Base-by-base conservation (phyloP, 2,329 filamentous ascomycete genomes). In the Pseudogymnoascus sp. region DNA sequence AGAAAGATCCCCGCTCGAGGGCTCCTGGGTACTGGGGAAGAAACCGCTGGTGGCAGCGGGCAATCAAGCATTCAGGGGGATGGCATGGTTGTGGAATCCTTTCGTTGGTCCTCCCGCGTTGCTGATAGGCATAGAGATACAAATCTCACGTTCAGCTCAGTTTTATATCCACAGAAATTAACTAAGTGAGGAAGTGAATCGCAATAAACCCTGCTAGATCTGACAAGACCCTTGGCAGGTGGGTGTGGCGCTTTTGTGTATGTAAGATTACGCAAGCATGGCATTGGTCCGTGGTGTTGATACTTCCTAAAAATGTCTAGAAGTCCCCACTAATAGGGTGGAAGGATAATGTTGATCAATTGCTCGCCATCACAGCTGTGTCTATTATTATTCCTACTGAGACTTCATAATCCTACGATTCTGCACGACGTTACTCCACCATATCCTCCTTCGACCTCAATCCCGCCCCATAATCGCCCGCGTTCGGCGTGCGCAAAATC, bases 391-490 rank as follows among this genome's bases (percentile, higher is more conserved):
- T 31, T 53, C 46, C 29, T 9, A 19, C 10, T 1, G 6, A 56
- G 50, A 7, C 46, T 19, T 31, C n/a, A 53, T 31, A 13, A 19
- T 19, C 5, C 50, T 4, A 56, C n/a, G 29, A 56, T 3, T 33
- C n/a, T 33, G 10, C 26, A 56, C 6, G 11, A 33, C 10, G 11
- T 56, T 33, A 56, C n/a, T 56, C 26, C 19, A 56, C 11, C 59
- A 62, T 33, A 33, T 56, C 26, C 50, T 56, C 50, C 29, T 11
- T 19, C 29, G 50, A 56, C 50, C 50, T 56, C 67, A 84, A 70
- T 9, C 80, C 82, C 67, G 79, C 82, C 0, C 90, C 89, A 72
- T 93, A 93, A 71, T 93, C 90, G 0, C 89, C 90, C 0, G 77
- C 84, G 72, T 93, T 93, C 0, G 90, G 90, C 33, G 84, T 87